Conservation (phyloP, 495 filamentous ascomycete species). For the Penicilliopsis zonata region DNA sequence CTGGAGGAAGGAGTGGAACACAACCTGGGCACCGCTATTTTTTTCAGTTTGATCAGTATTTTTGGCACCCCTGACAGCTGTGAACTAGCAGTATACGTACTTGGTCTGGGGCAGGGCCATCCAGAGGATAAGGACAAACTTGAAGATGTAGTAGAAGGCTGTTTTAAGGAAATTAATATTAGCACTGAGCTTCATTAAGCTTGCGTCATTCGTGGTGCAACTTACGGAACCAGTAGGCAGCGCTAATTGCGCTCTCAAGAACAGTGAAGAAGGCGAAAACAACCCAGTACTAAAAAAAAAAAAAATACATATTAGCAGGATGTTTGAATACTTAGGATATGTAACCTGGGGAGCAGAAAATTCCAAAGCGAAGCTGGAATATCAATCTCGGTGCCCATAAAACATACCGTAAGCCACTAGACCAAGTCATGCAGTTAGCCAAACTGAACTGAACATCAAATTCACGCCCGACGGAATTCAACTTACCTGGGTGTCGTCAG, state of each 20-base stretch:
- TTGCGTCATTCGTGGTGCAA: too few relatives aligned
- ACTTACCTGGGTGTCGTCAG: conserved; percentile 83
- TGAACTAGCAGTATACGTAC: conserved; percentile 40
- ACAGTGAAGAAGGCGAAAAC: conserved; percentile 89
- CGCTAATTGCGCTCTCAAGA: conserved; percentile 81
- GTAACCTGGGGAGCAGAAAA: too few relatives aligned
- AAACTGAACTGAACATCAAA: neutral
- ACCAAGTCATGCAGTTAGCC: conserved; percentile 7
- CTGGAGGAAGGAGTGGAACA: conserved; percentile 93
- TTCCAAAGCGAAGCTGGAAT: too few relatives aligned
- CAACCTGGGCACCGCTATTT: conserved; percentile 80
- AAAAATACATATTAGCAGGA: too few relatives aligned
- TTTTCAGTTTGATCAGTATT: conserved; percentile 12
- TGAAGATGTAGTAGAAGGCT: conserved; percentile 99
- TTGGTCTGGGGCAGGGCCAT: conserved; percentile 86
- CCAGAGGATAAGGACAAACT: conserved; percentile 94
- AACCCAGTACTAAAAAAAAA: conserved; percentile 75
- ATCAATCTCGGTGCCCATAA: too few relatives aligned
- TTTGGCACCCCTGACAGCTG: neutral
- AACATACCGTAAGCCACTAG: conserved; percentile 58
- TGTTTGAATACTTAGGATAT: too few relatives aligned
- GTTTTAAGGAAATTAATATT: too few relatives aligned
- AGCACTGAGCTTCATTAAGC: too few relatives aligned
- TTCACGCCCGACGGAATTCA: conserved; percentile 5
- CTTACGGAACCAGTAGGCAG: conserved; percentile 96